phyloP scores from a whole-genome alignment of 495 filamentous ascomycete species.

The Penicillium flavigenum region DNA sequence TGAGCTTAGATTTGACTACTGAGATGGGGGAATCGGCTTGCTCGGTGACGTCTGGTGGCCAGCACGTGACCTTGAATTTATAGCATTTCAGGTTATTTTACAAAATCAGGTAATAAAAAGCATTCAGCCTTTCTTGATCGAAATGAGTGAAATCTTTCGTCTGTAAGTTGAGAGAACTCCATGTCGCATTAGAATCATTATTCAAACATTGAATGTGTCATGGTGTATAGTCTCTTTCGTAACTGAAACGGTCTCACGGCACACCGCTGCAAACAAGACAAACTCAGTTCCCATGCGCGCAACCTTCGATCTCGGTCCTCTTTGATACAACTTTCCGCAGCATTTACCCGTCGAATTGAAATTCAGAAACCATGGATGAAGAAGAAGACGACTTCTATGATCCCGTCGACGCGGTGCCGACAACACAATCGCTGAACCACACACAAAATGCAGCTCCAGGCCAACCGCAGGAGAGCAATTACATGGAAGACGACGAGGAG shows the following conservation, averaged over 20 bases:
- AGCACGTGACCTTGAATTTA: constrained; percentile 23
- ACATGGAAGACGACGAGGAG: constrained; percentile 67
- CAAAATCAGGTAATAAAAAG: neutral
- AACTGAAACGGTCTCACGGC: neutral
- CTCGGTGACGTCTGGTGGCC: constrained; percentile 20
- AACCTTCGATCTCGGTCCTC: constrained; percentile 22
- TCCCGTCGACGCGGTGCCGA: constrained; percentile 44
- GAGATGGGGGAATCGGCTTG: neutral
- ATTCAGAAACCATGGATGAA: constrained; percentile 43
- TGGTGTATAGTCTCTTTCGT: neutral
- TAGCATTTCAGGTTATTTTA: neutral
- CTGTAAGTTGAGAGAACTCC: too few relatives aligned
- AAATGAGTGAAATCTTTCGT: too few relatives aligned
- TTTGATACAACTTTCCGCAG: constrained; percentile 19
- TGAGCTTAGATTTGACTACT: neutral
- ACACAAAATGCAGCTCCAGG: constrained; percentile 22
- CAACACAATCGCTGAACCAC: constrained; percentile 28
- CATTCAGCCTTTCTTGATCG: neutral
- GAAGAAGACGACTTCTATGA: constrained; percentile 58
- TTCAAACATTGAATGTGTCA: too few relatives aligned
- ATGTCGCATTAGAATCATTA: too few relatives aligned
- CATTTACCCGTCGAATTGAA: constrained; percentile 14
- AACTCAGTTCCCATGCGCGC: constrained; percentile 30
- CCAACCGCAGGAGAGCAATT: constrained; percentile 53
- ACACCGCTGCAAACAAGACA: constrained; percentile 37